Percentiles rank a stretch among this genome's conserved stretches.
phyloP scores from a whole-genome alignment of 1,284 basidiomycete genomes.

The Trametes hirsuta region DNA sequence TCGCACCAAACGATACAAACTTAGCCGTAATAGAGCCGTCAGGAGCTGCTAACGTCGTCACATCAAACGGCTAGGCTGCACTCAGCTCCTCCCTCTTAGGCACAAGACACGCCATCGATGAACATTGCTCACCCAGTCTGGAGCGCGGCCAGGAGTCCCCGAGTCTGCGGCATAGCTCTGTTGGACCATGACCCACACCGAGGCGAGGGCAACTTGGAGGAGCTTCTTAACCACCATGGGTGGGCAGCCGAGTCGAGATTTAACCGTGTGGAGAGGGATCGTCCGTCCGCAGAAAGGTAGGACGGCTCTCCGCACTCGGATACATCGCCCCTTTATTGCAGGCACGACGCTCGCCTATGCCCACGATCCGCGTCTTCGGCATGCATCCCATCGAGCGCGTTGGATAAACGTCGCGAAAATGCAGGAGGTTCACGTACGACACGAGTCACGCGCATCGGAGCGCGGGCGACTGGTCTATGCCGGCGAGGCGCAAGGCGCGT shows the following conservation, averaged over 20 bases:
- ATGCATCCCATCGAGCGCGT: neutral
- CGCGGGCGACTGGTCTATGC: neutral
- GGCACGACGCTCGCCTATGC: neutral
- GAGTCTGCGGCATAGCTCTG: neutral
- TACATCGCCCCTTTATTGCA: neutral
- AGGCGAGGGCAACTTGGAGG: neutral
- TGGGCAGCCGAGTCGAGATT: neutral
- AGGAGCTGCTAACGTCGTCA: conserved; percentile 49
- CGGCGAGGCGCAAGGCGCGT: neutral
- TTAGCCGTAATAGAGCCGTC: conserved; percentile 58
- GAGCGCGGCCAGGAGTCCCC: conserved; percentile 3
- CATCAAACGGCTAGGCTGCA: conserved; percentile 46
- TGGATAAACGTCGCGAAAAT: conserved; percentile 21
- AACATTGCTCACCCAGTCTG: conserved; percentile 16
- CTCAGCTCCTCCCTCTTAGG: neutral
- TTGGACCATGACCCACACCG: conserved; percentile 4
- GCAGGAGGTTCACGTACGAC: neutral
- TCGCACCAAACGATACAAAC: conserved; percentile 56
- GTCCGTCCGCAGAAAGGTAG: neutral
- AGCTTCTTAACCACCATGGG: conserved; percentile 2
- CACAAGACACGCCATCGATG: neutral
- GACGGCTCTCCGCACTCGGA: neutral
- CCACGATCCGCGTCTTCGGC: neutral
- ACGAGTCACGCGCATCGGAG: conserved; percentile 6
- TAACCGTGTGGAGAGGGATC: neutral